These are phyloP conservation scores for Plasmodium coatneyi DNA, from an alignment of 169 alveolate genomes.

Conservation along the genomic window DNA sequence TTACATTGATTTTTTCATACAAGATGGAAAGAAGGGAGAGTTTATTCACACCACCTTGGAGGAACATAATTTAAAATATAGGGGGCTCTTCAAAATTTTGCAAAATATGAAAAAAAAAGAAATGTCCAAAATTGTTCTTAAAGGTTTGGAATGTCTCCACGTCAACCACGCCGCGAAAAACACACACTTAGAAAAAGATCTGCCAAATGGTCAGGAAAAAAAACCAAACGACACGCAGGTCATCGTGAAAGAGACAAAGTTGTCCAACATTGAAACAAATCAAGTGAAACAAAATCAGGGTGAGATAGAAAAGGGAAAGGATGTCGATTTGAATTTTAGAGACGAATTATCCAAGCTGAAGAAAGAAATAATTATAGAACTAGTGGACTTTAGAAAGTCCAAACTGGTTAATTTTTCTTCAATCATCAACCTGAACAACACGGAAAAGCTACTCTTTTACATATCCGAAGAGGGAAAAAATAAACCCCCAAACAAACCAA, in stretches of 20 bases:
- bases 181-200: background rate
- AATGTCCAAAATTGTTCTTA: constrained; percentile 38
- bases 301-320: background rate
- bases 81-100: constrained; percentile 57
- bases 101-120: constrained; percentile 73
- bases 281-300: background rate
- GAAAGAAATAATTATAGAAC: constrained; percentile 33
- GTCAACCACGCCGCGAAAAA: background rate
- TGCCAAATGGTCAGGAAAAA: background rate
- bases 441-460: constrained; percentile 56
- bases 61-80: constrained; percentile 64
- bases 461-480: constrained; percentile 10
- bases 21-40: constrained; percentile 42
- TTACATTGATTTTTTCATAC: constrained; percentile 57
- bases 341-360: background rate
- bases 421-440: background rate
- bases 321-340: background rate
- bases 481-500: constrained; percentile 18
- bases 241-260: background rate
- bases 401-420: constrained; percentile 34
- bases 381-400: constrained; percentile 50
- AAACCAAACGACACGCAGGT: background rate
- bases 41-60: constrained; percentile 64
- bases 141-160: constrained; percentile 65
- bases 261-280: background rate